Base-by-base conservation (phyloP, 1,284 basidiomycete species). In the Ceratobasidium sp. region DNA sequence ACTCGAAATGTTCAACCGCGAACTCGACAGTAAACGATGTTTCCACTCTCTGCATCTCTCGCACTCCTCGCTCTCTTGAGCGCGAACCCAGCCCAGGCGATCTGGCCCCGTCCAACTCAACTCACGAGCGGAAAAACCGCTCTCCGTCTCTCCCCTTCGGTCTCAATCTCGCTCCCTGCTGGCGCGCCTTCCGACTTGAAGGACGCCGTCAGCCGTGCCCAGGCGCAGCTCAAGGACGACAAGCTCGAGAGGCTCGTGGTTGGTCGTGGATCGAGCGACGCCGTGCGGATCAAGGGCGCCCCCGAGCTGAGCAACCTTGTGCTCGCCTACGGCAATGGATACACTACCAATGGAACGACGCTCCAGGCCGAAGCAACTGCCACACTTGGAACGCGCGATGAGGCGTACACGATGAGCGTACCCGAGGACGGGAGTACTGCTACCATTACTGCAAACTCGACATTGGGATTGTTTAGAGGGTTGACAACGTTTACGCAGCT, bases 401-500 rank as follows among this genome's bases (percentile, higher is more conserved):
- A 95, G 80, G 83, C 81, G 23, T 95, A 96, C 77, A 81, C 80
- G 0, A 81, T 95, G 44, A 81, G 76, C 0, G 81, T 95, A 11
- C 91, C 91, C 0, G 78, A 77, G 1, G 85, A 89, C 72, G 90
- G 89, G 4, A 82, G 83, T 0, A 73, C 78, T 2, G 92, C 91
- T 5, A 84, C 81, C 0, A 81, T 96, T 58, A 83, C 79, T 0
- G 90, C 94, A 2, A 87, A 87, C 73, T 88, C 90, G 42, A 87
- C 92, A 0, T 81, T 96, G 25, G 94, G 94, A 0, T 81, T 95
- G 14, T 86, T 89, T 72, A 84, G 95, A 66, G 95, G 93, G 0
- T 80, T 96, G 75, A 89, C 91, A 30, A 95, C 93, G 0, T 94
- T 96, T 79, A 82, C 83, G 46, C 92, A 95, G 81, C 80, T 96